Evolutionary conservation across 2,329 filamentous ascomycete genomes (phyloP), one percentile per base, ranked within the genome.

Genomic region (Gliomastix tumulicola): DNA sequence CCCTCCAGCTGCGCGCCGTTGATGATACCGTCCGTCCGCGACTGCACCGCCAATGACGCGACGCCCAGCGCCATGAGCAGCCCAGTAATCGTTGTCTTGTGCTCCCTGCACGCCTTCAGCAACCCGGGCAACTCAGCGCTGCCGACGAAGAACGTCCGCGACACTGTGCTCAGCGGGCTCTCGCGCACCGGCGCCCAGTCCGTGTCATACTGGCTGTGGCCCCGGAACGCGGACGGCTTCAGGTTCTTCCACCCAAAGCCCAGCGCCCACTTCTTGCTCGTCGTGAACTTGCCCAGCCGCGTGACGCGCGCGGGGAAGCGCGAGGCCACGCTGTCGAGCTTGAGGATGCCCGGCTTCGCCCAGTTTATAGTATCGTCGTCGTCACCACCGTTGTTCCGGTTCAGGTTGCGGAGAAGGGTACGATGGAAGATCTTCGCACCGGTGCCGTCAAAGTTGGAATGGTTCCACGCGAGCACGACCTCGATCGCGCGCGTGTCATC

Each of bases 371-470:
- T n/a, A n/a, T n/a, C n/a, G n/a, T n/a, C n/a, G n/a, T n/a, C n/a
- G n/a, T n/a, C n/a, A n/a, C n/a, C n/a, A 6, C 39, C 25, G 6
- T 37, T 28, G 12, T 39, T n/a, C 7, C 28, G 19, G 21, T 54
- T 51, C 30, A 59, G 52, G 21, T 49, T 46, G 7, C 41, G 39
- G 5, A 57, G 32, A 7, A 59, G 34, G 13, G 43, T 48, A 32
- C 47, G 34, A 28, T 59, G 55, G n/a, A 59, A 52, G 5, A 57
- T 44, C 35, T 54, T 57, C 28, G 45, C 50, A 16, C 52, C 43
- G n/a, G 45, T 52, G 2, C 54, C 56, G 27, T 59, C 56, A 4
- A 38, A 41, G 6, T 41, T 42, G 18, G 48, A 36, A 35, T 59
- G 56, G 21, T 49, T 51, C 36, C 44, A 54, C 9, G 41, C 41